Evolutionary conservation across 495 filamentous ascomycete genomes (phyloP).

Genomic region (Bryoglossum gracile): DNA sequence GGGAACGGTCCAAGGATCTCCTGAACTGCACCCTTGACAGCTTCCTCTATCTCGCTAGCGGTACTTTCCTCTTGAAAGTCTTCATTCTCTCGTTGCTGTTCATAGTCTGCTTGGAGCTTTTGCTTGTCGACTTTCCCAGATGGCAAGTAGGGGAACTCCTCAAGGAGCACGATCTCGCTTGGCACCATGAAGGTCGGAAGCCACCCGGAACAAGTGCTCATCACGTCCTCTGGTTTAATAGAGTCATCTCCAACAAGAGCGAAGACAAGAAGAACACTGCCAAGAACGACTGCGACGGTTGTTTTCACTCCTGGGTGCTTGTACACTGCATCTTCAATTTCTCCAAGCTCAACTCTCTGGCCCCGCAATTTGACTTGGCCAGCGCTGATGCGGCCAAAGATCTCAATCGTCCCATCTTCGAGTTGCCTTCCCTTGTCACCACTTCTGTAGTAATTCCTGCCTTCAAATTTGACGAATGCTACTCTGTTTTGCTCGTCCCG

Average conservation of each 20-base stretch:
- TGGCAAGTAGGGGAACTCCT: slow-evolving; percentile 59
- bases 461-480: slow-evolving; percentile 50
- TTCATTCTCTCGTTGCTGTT: slow-evolving; percentile 14
- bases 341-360: slow-evolving; percentile 76
- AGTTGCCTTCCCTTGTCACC: slow-evolving; percentile 73
- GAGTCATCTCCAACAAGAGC: slow-evolving; percentile 41
- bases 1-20: slow-evolving; percentile 38
- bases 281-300: slow-evolving; percentile 53
- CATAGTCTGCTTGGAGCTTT: slow-evolving; percentile 50
- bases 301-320: slow-evolving; percentile 38
- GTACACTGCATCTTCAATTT: slow-evolving; percentile 66
- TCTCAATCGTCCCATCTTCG: slow-evolving; percentile 64
- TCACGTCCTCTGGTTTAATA: slow-evolving; percentile 33
- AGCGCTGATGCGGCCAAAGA: slow-evolving; percentile 68
- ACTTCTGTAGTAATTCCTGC: slow-evolving; percentile 67
- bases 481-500: slow-evolving; percentile 65
- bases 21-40: slow-evolving; percentile 40
- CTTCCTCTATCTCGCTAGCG: slow-evolving; percentile 32
- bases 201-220: slow-evolving; percentile 57
- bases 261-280: slow-evolving; percentile 58
- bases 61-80: slow-evolving; percentile 27
- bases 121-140: slow-evolving; percentile 75
- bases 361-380: slow-evolving; percentile 80
- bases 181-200: slow-evolving; percentile 74
- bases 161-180: slow-evolving; percentile 52